Conservation (phyloP, 148 eudicot genomes). For the Spergularia bocconei region DNA sequence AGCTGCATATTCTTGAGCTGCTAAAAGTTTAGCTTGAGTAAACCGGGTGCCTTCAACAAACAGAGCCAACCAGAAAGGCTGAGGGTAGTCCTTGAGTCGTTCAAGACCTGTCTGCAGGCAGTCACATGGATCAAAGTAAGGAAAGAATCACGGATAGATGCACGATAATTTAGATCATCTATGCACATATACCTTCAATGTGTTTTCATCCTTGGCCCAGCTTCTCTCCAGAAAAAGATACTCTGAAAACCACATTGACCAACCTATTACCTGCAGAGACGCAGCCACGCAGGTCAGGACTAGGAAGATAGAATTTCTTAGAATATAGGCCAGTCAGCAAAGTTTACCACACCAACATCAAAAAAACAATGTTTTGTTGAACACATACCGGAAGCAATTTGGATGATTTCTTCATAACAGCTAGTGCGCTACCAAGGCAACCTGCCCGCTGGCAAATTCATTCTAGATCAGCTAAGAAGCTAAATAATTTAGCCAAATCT, state of each 20-base stretch:
- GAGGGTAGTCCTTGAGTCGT: constrained; percentile 75
- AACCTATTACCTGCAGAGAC: constrained; percentile 76
- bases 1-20: constrained; percentile 95
- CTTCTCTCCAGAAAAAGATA: constrained; percentile 82
- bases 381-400: constrained; percentile 69
- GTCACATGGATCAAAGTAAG: constrained; percentile 24
- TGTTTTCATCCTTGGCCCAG: constrained; percentile 85
- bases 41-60: constrained; percentile 96
- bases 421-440: constrained; percentile 84
- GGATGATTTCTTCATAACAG: constrained; percentile 76
- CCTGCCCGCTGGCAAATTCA: constrained; percentile 72
- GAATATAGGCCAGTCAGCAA: constrained; percentile 1
- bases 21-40: constrained; percentile 84
- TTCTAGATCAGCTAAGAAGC: constrained; percentile 27
- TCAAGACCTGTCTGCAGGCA: constrained; percentile 67
- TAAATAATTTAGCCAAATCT: constrained; percentile 13
- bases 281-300: constrained; percentile 17
- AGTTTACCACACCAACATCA: too few relatives aligned
- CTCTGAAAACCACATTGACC: constrained; percentile 99
- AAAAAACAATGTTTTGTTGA: not conserved
- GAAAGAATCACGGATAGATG: not conserved
- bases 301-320: not conserved
- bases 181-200: constrained; percentile 49
- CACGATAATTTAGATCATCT: not conserved
- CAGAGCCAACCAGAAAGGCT: constrained; percentile 92